Evolutionary conservation across 1,284 basidiomycete genomes (phyloP).

Genomic region (Meira nashicola): DNA sequence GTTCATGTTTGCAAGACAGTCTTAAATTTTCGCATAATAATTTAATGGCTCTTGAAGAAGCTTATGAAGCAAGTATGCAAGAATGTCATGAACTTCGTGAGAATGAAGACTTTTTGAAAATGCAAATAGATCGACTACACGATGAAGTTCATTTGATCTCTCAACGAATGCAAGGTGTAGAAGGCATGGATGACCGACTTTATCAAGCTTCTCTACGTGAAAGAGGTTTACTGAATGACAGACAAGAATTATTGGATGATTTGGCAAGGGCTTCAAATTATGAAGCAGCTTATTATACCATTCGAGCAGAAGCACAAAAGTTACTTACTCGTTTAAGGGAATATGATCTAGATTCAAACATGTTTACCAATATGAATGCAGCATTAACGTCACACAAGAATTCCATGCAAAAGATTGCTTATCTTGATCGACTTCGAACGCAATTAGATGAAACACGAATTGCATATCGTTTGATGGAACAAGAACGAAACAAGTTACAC

Average conservation of each 20-base stretch:
- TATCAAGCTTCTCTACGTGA: not conserved
- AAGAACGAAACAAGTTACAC: constrained; percentile 40
- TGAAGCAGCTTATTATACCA: not conserved
- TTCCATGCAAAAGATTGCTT: constrained; percentile 14
- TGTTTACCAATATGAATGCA: constrained; percentile 10
- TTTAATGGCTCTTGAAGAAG: constrained; percentile 2
- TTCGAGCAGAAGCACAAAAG: constrained; percentile 1
- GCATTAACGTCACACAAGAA: constrained; percentile 12
- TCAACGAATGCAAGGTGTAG: not conserved
- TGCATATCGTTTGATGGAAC: constrained; percentile 46
- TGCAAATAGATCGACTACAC: not conserved
- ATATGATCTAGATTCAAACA: not conserved
- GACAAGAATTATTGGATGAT: constrained; percentile 10
- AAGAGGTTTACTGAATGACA: not conserved
- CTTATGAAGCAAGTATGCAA: not conserved
- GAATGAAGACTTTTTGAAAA: not conserved
- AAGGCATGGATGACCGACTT: not conserved
- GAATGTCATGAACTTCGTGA: not conserved
- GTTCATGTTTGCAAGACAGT: not conserved
- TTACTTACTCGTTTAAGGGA: not conserved
- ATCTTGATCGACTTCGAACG: constrained; percentile 10
- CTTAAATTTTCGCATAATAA: not conserved
- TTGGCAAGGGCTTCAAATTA: not conserved
- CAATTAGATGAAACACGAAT: constrained; percentile 61
- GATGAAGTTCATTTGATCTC: not conserved